Evolutionary conservation across 2,329 filamentous ascomycete species (phyloP).

Genomic region (Setomelanomma holmii): DNA sequence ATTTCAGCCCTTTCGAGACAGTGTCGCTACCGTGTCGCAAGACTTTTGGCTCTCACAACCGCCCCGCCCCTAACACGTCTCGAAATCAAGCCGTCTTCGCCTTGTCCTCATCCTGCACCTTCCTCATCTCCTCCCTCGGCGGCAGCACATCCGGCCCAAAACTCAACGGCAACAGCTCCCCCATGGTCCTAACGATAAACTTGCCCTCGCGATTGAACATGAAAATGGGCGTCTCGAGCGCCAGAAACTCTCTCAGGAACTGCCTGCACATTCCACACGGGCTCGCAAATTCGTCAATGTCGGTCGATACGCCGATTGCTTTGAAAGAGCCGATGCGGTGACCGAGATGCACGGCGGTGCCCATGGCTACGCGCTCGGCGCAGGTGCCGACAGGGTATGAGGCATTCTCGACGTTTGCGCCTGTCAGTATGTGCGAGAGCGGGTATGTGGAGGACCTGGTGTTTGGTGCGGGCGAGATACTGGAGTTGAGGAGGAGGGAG

Average conservation of each 20-base stretch:
- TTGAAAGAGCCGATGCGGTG: conserved; percentile 57
- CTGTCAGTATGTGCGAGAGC: conserved; percentile 62
- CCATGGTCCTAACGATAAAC: conserved; percentile 73
- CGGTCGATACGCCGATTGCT: conserved; percentile 85
- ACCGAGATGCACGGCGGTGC: conserved; percentile 71
- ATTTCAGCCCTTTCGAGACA: no score
- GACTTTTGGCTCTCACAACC: no score
- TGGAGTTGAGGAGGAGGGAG: conserved; percentile 65
- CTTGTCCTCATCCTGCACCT: conserved; percentile 33
- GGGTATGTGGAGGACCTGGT: conserved; percentile 39
- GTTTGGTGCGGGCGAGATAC: conserved; percentile 10
- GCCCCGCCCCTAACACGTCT: no score
- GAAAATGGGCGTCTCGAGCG: conserved; percentile 71
- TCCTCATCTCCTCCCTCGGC: conserved; percentile 41
- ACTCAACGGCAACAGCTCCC: conserved; percentile 63
- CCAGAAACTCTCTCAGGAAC: conserved; percentile 64
- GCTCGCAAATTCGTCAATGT: conserved; percentile 61
- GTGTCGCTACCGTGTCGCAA: no score
- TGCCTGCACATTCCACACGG: conserved; percentile 98
- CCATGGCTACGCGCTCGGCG: conserved; percentile 87
- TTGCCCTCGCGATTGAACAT: conserved; percentile 89
- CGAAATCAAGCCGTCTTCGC: conserved; percentile 21
- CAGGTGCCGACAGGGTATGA: conserved; percentile 94
- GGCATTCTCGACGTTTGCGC: conserved; percentile 85
- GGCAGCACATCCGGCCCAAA: conserved; percentile 61